These are phyloP conservation scores for Suhomyces vadensis DNA, from an alignment of 805 yeast genomes.

Conservation along the genomic window DNA sequence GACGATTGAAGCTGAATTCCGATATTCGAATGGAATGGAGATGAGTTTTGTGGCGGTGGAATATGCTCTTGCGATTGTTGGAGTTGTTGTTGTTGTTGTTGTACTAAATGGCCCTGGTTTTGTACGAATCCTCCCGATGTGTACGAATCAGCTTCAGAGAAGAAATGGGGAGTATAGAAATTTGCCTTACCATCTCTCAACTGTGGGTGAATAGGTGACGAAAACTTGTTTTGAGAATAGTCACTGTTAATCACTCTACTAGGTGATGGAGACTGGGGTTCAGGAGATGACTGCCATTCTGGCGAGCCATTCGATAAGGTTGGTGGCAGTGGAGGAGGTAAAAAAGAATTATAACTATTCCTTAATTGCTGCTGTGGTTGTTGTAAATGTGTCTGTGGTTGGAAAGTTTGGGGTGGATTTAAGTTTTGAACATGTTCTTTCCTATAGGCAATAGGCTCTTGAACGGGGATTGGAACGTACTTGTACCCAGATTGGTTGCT, in stretches of 20 bases:
- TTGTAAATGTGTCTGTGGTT: conserved; percentile 11
- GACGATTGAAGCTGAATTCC: conserved; percentile 23
- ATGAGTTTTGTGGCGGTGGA: neutral
- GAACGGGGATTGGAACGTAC: conserved; percentile 44
- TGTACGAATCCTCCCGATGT: neutral
- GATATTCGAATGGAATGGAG: conserved; percentile 7
- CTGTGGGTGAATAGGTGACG: conserved; percentile 29
- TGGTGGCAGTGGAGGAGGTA: conserved; percentile 42
- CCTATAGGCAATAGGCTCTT: conserved; percentile 28
- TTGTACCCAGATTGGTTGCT: conserved; percentile 12
- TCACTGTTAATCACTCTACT: conserved; percentile 11
- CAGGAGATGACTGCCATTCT: conserved; percentile 41
- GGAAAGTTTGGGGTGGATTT: conserved; percentile 3
- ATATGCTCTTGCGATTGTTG: neutral
- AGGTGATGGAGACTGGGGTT: conserved; percentile 36
- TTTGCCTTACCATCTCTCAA: conserved; percentile 18
- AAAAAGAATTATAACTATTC: conserved; percentile 23
- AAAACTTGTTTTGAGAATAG: conserved; percentile 10
- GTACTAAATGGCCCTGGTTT: neutral
- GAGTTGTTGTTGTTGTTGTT: neutral
- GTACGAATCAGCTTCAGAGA: conserved; percentile 28
- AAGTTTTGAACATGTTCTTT: conserved; percentile 9
- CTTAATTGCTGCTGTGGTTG: conserved; percentile 7
- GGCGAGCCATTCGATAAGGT: conserved; percentile 36
- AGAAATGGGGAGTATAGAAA: conserved; percentile 43